Conservation (phyloP, 2,329 filamentous ascomycete species). For the Aspergillus latus region DNA sequence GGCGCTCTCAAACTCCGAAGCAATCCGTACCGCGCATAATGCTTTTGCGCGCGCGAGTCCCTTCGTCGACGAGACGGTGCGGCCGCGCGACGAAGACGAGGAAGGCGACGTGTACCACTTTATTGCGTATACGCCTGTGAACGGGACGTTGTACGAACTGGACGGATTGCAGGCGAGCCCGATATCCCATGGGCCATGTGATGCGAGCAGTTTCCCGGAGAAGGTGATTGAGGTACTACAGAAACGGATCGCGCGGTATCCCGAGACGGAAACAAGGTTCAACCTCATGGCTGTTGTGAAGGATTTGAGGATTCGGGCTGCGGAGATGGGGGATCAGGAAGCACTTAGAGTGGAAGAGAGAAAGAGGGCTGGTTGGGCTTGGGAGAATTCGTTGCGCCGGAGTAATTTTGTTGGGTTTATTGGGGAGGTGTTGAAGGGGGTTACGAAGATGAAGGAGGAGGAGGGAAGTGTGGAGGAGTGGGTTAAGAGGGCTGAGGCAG, state of each 20-base stretch:
- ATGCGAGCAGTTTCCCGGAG: conserved; percentile 68
- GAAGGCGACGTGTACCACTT: conserved; percentile 93
- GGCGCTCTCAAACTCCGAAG: conserved; percentile 67
- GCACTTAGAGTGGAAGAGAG: conserved; percentile 74
- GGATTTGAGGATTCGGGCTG: conserved; percentile 74
- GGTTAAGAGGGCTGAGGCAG: conserved; percentile 66
- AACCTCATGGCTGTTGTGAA: conserved; percentile 91
- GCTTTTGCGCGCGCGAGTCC: conserved; percentile 85
- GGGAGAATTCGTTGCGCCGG: conserved; percentile 87
- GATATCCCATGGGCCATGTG: conserved; percentile 80
- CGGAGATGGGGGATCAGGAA: conserved; percentile 79
- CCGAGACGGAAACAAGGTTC: conserved; percentile 84
- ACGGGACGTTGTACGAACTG: conserved; percentile 83
- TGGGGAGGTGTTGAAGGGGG: conserved; percentile 83
- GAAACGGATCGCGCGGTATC: conserved; percentile 80
- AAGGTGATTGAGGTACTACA: conserved; percentile 86
- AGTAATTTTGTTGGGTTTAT: conserved; percentile 98
- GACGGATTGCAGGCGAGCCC: conserved; percentile 92
- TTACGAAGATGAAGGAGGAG: conserved; percentile 71
- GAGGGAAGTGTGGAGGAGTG: conserved; percentile 72
- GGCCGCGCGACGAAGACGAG: conserved; percentile 69
- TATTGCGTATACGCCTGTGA: conserved; percentile 85
- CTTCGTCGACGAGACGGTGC: conserved; percentile 87
- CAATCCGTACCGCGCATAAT: conserved; percentile 80
- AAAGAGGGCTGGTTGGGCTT: conserved; percentile 84